A percentile compares a stretch with the other conserved stretches of the same genome.
These are phyloP conservation scores for Aristolochia californica DNA, from an alignment of 164 flowering plant genomes.

Conservation along the genomic window DNA sequence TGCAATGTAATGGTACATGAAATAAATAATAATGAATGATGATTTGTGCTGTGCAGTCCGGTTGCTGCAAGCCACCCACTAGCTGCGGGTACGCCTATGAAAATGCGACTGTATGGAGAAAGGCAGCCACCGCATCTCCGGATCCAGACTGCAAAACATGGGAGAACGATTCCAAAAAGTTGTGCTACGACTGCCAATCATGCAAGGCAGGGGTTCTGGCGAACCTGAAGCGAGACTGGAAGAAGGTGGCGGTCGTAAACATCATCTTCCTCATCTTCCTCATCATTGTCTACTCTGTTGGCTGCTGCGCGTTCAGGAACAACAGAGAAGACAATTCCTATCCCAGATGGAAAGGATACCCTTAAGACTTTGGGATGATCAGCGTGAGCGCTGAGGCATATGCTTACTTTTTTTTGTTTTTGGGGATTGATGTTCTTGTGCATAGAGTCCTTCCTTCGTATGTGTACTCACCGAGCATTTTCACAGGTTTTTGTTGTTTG, in stretches of 20 bases:
- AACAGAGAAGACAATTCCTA: slow-evolving; percentile 29
- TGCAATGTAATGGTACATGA: too few relatives aligned
- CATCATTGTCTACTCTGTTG: slow-evolving; percentile 35
- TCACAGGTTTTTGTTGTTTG: too few relatives aligned
- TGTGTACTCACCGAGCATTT: too few relatives aligned
- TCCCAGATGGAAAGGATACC: slow-evolving; percentile 17
- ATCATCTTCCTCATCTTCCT: slow-evolving; percentile 35
- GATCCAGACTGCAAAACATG: slow-evolving; percentile 30
- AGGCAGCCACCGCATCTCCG: background rate
- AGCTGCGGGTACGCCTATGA: slow-evolving; percentile 29
- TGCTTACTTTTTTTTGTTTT: background rate
- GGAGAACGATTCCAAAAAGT: slow-evolving; percentile 17
- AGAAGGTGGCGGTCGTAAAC: slow-evolving; percentile 38
- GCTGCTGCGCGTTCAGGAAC: slow-evolving; percentile 54
- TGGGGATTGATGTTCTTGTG: background rate
- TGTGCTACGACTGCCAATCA: slow-evolving; percentile 40
- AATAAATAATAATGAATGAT: too few relatives aligned
- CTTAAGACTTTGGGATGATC: slow-evolving; percentile 3
- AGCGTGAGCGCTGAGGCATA: too few relatives aligned
- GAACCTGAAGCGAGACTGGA: slow-evolving; percentile 41
- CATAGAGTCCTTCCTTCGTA: too few relatives aligned
- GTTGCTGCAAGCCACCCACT: slow-evolving; percentile 58
- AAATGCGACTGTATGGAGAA: slow-evolving; percentile 33
- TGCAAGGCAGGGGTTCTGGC: slow-evolving; percentile 53
- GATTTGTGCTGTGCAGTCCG: slow-evolving; percentile 46